These are phyloP conservation scores for Botrytis fabae DNA, from an alignment of 2,329 filamentous ascomycete species.

Conservation along the genomic window DNA sequence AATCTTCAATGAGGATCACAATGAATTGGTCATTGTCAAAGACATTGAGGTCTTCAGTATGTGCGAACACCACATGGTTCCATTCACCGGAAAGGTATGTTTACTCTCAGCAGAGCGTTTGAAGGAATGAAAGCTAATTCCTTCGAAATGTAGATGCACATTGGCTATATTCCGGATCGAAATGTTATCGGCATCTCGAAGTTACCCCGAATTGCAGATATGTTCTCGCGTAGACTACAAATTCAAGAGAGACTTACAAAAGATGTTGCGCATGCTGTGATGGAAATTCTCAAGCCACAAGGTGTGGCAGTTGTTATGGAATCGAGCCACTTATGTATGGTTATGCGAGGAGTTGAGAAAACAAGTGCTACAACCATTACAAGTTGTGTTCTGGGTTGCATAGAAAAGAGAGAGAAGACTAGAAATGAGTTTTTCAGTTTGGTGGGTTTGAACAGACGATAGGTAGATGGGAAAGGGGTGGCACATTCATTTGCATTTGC, in stretches of 20 bases:
- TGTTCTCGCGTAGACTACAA: conserved; percentile 91
- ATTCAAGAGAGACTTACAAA: conserved; percentile 96
- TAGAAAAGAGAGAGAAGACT: conserved; percentile 89
- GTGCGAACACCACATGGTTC: conserved; percentile 96
- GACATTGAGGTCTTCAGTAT: conserved; percentile 94
- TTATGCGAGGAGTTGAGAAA: conserved; percentile 98
- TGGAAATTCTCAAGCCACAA: conserved; percentile 88
- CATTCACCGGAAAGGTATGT: conserved; percentile 86
- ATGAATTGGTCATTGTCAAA: conserved; percentile 96
- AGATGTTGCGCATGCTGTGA: conserved; percentile 91
- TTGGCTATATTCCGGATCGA: conserved; percentile 91
- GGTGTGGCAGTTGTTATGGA: conserved; percentile 98
- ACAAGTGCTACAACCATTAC: conserved; percentile 84
- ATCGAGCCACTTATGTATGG: conserved; percentile 95
- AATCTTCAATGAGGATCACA: conserved; percentile 94
- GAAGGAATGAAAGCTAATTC: conserved; percentile 21
- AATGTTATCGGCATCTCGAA: conserved; percentile 95
- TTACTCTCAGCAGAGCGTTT: neutral
- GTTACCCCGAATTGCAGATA: conserved; percentile 90
- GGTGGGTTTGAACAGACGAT: conserved; percentile 60
- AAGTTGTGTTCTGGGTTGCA: conserved; percentile 95
- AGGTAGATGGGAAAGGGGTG: conserved; percentile 16
- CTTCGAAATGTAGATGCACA: conserved; percentile 74
- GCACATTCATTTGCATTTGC: conserved; percentile 25
- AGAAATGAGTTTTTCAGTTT: conserved; percentile 93